Evolutionary conservation across 495 filamentous ascomycete species (phyloP), one percentile per base, ranked within the genome.

Genomic region (Penicillium macrosclerotiorum): DNA sequence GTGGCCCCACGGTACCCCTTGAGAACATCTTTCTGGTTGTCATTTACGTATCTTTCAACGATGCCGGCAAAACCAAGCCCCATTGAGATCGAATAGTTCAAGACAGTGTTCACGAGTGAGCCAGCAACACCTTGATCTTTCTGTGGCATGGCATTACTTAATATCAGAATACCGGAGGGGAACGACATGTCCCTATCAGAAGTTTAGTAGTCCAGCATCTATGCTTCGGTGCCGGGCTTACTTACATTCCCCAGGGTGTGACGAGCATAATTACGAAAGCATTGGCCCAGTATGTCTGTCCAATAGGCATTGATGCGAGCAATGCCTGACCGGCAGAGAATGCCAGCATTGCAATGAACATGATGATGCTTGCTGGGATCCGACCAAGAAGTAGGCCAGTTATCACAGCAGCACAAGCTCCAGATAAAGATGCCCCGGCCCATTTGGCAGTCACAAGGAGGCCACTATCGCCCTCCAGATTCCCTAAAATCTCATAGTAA

Each of bases 51-150:
- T 5, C 54, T 56, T 54, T 88, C 78, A 4, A 85, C 72, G 1
- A 80, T 86, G 1, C 81, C 83, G 0, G 82, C 83, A 38, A 88
- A 67, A 0, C 85, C 85, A 6, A 89, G 57, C 0, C 82, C 82
- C n/a, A 86, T 54, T 0, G 75, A 78, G 42, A 88, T 84, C 33
- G 68, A 75, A 48, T 87, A 88, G 45, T 87, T 85, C 36, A 86
- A 77, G 5, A 81, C 66, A 0, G 82, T 86, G 32, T 68, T 81
- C 11, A 86, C 77, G 17, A 90, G 59, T n/a, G 70, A 77, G 0
- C 79, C 80, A 3, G 78, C 81, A 1, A 73, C 44, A 7, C 74
- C 74, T 52, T 77, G 74, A 31, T 75, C 59, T 24, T 70, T 42
- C 5, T 52, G 37, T 0, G 57, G 35, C 36, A 75, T 63, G 1